Percentiles rank a stretch among this genome's conserved stretches.
These are phyloP conservation scores for Blastobotrys muscicola DNA, from an alignment of 805 yeast genomes.

Conservation along the genomic window DNA sequence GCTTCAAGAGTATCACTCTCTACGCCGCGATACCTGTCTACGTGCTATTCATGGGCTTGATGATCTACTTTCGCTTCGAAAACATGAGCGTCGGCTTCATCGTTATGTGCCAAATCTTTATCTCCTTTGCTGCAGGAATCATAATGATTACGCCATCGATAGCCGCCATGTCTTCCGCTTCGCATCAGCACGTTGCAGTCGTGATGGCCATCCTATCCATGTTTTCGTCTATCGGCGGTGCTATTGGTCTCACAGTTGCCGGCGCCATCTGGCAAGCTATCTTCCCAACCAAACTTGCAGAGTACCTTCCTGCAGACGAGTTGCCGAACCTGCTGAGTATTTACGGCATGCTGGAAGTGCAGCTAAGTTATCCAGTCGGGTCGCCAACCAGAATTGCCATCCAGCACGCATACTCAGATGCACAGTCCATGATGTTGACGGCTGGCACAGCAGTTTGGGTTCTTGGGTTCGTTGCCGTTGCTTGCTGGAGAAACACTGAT, in stretches of 20 bases:
- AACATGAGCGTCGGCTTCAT: conserved; percentile 40
- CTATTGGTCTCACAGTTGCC: conserved; percentile 47
- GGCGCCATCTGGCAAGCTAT: conserved; percentile 51
- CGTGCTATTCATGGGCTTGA: conserved; percentile 46
- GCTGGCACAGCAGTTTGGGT: conserved; percentile 9
- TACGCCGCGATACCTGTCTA: conserved; percentile 45
- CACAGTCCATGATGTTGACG: conserved; percentile 11
- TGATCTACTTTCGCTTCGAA: conserved; percentile 42
- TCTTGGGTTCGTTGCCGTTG: conserved; percentile 2
- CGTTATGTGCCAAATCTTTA: conserved; percentile 48
- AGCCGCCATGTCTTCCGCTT: conserved; percentile 43
- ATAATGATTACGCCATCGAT: conserved; percentile 47
- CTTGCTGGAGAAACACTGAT: conserved; percentile 7
- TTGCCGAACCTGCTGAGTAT: conserved; percentile 8
- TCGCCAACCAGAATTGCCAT: conserved; percentile 11
- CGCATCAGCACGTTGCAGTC: conserved; percentile 49
- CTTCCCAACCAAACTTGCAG: conserved; percentile 22
- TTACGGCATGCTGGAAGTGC: conserved; percentile 9
- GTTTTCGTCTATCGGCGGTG: conserved; percentile 46
- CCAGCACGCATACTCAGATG: conserved; percentile 12
- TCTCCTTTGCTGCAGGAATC: conserved; percentile 59
- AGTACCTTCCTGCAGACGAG: conserved; percentile 22
- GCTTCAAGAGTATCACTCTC: conserved; percentile 31
- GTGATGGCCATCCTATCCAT: conserved; percentile 42
- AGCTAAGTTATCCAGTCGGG: conserved; percentile 8